Evolutionary conservation across 192 early-diverging fungal genomes (phyloP).

Genomic region (Entophlyctis luteolus): DNA sequence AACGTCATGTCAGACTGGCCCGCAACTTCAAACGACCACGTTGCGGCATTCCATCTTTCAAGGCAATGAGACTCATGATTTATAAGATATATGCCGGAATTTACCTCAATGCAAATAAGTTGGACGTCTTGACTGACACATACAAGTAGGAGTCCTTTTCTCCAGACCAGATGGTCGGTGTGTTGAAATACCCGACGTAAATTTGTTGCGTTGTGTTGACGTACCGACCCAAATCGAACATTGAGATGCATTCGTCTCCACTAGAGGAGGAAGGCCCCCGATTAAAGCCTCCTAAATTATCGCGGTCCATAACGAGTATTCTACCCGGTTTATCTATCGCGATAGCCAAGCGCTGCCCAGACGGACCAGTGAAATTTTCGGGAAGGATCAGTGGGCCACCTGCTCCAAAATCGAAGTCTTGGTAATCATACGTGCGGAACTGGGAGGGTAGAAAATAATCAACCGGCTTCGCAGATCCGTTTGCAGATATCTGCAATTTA

Average conservation of each 20-base stretch:
- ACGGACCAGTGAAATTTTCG: neutral
- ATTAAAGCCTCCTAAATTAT: slow-evolving; percentile 20
- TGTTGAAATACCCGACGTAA: neutral
- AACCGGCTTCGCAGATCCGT: neutral
- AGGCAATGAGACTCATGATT: neutral
- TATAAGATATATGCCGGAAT: neutral
- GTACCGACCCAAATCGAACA: slow-evolving; percentile 10
- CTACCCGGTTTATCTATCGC: slow-evolving; percentile 10
- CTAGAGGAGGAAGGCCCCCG: neutral
- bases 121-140: neutral
- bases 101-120: neutral
- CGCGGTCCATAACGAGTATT: neutral
- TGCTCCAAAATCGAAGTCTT: slow-evolving; percentile 10
- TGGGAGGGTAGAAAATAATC: slow-evolving; percentile 20
- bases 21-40: neutral
- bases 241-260: neutral
- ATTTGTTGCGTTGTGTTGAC: neutral
- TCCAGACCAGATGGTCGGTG: neutral
- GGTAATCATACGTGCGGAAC: neutral
- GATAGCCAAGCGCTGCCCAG: neutral
- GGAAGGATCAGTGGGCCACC: slow-evolving; percentile 13
- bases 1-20: neutral
- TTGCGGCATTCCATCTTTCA: neutral
- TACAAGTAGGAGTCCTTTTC: slow-evolving; percentile 5
- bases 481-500: neutral